phyloP scores from a whole-genome alignment of 2,329 filamentous ascomycete genomes.

The Exserohilum rostratum region DNA sequence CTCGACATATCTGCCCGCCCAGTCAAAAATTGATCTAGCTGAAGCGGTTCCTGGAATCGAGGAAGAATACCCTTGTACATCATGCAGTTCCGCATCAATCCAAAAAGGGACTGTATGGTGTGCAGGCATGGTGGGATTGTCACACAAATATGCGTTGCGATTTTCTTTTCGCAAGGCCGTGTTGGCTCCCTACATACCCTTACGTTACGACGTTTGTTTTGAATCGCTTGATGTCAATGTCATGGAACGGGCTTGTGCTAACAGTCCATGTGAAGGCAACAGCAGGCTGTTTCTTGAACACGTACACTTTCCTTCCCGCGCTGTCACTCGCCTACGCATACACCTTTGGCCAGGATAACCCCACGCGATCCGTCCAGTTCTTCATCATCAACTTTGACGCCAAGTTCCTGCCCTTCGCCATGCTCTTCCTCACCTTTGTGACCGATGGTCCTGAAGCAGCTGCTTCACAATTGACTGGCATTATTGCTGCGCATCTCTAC shows the following conservation, averaged over 20 bases:
- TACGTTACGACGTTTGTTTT: slow-evolving; percentile 10
- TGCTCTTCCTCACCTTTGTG: slow-evolving; percentile 77
- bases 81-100: slow-evolving; percentile 55
- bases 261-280: slow-evolving; percentile 54
- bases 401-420: slow-evolving; percentile 79
- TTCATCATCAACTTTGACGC: slow-evolving; percentile 84
- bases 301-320: slow-evolving; percentile 59
- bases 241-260: slow-evolving; percentile 29
- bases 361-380: slow-evolving; percentile 75
- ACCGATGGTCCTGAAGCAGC: slow-evolving; percentile 64
- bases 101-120: slow-evolving; percentile 52
- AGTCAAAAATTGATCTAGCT: slow-evolving; percentile 53
- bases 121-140: slow-evolving; percentile 60
- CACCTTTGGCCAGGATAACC: slow-evolving; percentile 84
- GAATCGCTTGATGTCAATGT: slow-evolving; percentile 9
- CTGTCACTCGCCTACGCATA: slow-evolving; percentile 82
- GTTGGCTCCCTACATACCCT: slow-evolving; percentile 68
- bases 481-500: slow-evolving; percentile 85
- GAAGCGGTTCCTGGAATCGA: slow-evolving; percentile 62
- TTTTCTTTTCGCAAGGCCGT: slow-evolving; percentile 62
- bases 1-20: slow-evolving; percentile 66
- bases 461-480: slow-evolving; percentile 72
- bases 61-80: slow-evolving; percentile 60
- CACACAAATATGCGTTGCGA: slow-evolving; percentile 61
- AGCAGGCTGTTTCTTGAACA: slow-evolving; percentile 60